Percentiles rank a stretch among this genome's conserved stretches.
These are phyloP conservation scores for Pseudomassariella vexata DNA, from an alignment of 2,329 filamentous ascomycete genomes.

Conservation along the genomic window DNA sequence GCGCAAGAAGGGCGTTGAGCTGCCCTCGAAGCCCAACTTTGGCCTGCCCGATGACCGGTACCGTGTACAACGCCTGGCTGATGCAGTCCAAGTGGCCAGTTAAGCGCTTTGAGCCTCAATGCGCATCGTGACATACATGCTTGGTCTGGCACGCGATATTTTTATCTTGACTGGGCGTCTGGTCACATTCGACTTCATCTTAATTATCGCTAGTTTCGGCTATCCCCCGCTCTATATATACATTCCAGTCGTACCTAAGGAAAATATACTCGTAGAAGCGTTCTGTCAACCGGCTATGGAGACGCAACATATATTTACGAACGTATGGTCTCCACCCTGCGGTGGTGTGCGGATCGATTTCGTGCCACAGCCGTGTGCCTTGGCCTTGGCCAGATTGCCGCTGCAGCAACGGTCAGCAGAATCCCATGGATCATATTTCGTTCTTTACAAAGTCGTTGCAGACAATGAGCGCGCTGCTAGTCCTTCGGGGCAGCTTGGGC, in stretches of 20 bases:
- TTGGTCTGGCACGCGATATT: conserved; percentile 33
- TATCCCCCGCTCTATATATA: conserved; percentile 16
- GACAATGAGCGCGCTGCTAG: conserved; percentile 33
- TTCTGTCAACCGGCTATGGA: conserved; percentile 41
- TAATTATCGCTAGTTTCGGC: conserved; percentile 32
- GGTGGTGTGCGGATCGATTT: conserved; percentile 32
- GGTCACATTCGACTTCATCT: conserved; percentile 32
- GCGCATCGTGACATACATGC: conserved; percentile 36
- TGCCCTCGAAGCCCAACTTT: conserved; percentile 28
- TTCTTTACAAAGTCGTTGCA: conserved; percentile 45
- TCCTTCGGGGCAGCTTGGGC: conserved; percentile 29
- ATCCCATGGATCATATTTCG: conserved; percentile 41
- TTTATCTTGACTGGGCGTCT: conserved; percentile 10
- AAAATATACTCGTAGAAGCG: conserved; percentile 27
- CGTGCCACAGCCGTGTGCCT: conserved; percentile 33
- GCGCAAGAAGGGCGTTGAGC: conserved; percentile 6
- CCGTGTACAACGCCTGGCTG: conserved; percentile 44
- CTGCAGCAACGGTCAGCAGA: conserved; percentile 49
- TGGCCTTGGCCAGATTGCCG: conserved; percentile 49
- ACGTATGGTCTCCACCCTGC: conserved; percentile 41
- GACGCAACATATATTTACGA: conserved; percentile 47
- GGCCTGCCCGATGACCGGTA: conserved; percentile 35
- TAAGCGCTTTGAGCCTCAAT: conserved; percentile 33
- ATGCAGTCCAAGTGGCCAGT: conserved; percentile 37
- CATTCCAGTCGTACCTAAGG: conserved; percentile 33